These are phyloP conservation scores for Neonectria coccinea DNA, from an alignment of 2,329 filamentous ascomycete genomes.

Conservation along the genomic window DNA sequence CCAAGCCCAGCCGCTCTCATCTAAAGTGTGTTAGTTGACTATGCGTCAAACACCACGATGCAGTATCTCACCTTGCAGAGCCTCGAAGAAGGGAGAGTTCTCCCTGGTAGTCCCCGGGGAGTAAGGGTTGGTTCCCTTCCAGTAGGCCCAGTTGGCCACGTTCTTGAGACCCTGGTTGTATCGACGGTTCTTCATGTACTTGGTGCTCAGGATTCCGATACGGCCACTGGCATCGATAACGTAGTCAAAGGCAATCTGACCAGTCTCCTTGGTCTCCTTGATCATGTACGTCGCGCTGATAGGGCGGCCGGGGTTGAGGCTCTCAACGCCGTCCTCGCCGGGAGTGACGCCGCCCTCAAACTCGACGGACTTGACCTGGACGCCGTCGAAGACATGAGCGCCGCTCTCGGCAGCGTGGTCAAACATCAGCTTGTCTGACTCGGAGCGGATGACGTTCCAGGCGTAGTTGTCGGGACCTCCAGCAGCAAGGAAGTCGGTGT, in stretches of 20 bases:
- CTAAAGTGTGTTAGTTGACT: conserved; percentile 36
- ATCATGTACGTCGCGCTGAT: conserved; percentile 51
- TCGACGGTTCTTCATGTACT: conserved; percentile 61
- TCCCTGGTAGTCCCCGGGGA: conserved; percentile 51
- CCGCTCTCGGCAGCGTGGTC: conserved; percentile 54
- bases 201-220: conserved; percentile 58
- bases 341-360: conserved; percentile 41
- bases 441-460: conserved; percentile 61
- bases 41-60: background rate
- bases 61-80: conserved; percentile 47
- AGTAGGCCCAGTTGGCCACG: conserved; percentile 63
- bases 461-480: conserved; percentile 54
- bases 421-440: conserved; percentile 59
- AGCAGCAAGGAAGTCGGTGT: conserved; percentile 57
- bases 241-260: conserved; percentile 59
- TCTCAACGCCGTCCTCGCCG: conserved; percentile 10
- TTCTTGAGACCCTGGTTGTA: conserved; percentile 63
- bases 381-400: conserved; percentile 55
- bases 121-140: conserved; percentile 51
- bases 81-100: conserved; percentile 58
- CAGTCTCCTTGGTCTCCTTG: conserved; percentile 50
- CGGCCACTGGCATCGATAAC: conserved; percentile 62
- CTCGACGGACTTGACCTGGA: conserved; percentile 50
- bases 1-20: conserved; percentile 64
- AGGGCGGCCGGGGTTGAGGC: conserved; percentile 45